Evolutionary conservation across 169 alveolate genomes (phyloP), one percentile per base, ranked within the genome.

Genomic region (Babesia sp.): DNA sequence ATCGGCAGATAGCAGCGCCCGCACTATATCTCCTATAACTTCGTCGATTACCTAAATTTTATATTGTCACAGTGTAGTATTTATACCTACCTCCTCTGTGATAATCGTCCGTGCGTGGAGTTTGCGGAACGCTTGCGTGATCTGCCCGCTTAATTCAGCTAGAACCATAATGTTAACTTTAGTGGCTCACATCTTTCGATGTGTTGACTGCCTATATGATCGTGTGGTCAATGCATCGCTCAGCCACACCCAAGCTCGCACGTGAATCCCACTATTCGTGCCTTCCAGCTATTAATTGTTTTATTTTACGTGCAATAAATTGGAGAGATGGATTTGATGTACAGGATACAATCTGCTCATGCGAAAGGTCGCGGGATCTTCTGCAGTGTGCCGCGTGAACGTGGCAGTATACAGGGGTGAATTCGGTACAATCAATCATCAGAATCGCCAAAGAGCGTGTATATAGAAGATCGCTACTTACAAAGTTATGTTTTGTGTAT

Each of bases 101-200:
- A 95, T 93, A 24, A 93, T 93, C 2, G 98, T 84, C 31, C 97
- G 93, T 12, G 95, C 76, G 69, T 96, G 97, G 34, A 97, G 95
- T 78, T 96, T 96, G 63, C 91, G 90, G 34, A 97, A 87, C 28
- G 99, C 99, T 29, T 87, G 91, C 18, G 96, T 86, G 24, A 97
- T 95, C 91, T 93, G 96, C 50, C 90, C 84, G 42, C 99, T 98
- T 28, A 97, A 85, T 90, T 97, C 99, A 28, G 99, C 98, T 67
- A 97, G 87, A 39, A 97, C 99, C 99, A 97, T 97, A 81, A 80
- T 72, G 57, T 31, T n/a, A 31, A 50, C 26, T 34, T 16, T 22
- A 18, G 33, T 41, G 71, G 53, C 37, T 61, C 55, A 39, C 71
- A 61, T 61, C 58, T 61, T 39, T 14, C 37, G 71, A 14, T 14